These are phyloP conservation scores for Avena atlantica DNA, from an alignment of 176 grass and related monocot species.

Conservation along the genomic window DNA sequence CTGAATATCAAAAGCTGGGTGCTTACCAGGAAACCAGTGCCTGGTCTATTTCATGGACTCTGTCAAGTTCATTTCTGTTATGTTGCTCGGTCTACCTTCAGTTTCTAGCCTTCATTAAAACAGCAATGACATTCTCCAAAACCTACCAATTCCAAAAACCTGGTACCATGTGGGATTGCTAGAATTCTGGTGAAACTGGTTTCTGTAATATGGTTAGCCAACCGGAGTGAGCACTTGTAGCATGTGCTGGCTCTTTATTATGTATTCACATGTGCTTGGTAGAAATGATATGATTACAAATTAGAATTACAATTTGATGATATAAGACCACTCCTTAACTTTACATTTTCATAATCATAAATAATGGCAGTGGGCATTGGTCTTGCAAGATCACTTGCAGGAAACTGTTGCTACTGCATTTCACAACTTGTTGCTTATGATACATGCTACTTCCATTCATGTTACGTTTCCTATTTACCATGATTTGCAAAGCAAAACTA, in stretches of 20 bases:
- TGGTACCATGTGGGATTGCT: neutral
- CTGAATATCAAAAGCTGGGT: neutral
- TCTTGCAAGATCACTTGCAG: slow-evolving; percentile 19
- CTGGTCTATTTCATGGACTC: neutral
- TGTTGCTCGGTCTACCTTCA: neutral
- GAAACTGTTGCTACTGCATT: slow-evolving; percentile 16
- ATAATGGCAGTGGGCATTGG: neutral
- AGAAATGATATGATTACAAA: neutral
- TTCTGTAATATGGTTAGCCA: neutral
- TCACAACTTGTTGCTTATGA: slow-evolving; percentile 17
- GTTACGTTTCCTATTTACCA: neutral
- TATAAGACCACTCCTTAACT: neutral
- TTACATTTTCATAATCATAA: neutral
- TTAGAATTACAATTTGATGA: neutral
- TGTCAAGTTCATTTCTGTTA: neutral
- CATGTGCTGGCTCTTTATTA: neutral
- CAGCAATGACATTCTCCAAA: neutral
- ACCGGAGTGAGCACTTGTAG: neutral
- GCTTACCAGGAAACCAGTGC: neutral
- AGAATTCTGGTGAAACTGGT: neutral
- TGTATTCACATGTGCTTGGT: neutral
- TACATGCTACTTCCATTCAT: neutral
- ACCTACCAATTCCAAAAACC: neutral
- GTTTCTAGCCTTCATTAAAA: slow-evolving; percentile 10
- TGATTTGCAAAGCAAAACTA: slow-evolving; percentile 1